Conservation (phyloP, 2,329 filamentous ascomycete species). For the Cladophialophora immunda region DNA sequence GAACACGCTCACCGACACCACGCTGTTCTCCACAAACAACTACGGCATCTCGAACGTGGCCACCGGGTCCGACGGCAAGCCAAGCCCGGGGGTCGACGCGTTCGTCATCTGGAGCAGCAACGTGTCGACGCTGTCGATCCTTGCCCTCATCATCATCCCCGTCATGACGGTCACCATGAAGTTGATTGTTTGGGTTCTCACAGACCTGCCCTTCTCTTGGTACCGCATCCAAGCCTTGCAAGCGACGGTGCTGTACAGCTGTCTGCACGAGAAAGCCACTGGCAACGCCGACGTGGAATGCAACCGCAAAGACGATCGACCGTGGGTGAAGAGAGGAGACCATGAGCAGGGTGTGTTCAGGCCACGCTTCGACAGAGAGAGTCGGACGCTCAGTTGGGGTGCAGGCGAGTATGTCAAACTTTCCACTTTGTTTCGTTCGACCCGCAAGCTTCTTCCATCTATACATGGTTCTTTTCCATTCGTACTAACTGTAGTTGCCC, state of each 20-base stretch:
- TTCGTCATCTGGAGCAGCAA: slow-evolving; percentile 23
- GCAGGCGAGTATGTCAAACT: slow-evolving; percentile 8
- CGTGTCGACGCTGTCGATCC: slow-evolving; percentile 16
- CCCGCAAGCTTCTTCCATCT: neutral
- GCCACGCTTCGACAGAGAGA: slow-evolving; percentile 15
- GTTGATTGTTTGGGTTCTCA: slow-evolving; percentile 11
- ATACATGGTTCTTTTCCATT: neutral
- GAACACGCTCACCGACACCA: slow-evolving; percentile 21
- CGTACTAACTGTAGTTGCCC: neutral
- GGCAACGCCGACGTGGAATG: slow-evolving; percentile 1
- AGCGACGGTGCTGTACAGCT: slow-evolving; percentile 20
- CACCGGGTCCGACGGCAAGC: neutral
- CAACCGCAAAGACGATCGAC: slow-evolving; percentile 6
- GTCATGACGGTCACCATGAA: slow-evolving; percentile 14
- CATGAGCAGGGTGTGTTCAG: slow-evolving; percentile 17
- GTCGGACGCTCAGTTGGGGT: slow-evolving; percentile 19
- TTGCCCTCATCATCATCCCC: slow-evolving; percentile 14
- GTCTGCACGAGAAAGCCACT: slow-evolving; percentile 17
- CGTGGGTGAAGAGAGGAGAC: slow-evolving; percentile 13
- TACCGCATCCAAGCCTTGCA: slow-evolving; percentile 22
- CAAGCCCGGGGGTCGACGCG: slow-evolving; percentile 8
- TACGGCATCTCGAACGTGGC: slow-evolving; percentile 14
- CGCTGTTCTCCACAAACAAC: slow-evolving; percentile 14
- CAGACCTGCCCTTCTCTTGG: slow-evolving; percentile 19
- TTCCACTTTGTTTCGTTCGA: neutral